phyloP scores from a whole-genome alignment of 345 rosid genomes.

The Pelargonium nanum region DNA sequence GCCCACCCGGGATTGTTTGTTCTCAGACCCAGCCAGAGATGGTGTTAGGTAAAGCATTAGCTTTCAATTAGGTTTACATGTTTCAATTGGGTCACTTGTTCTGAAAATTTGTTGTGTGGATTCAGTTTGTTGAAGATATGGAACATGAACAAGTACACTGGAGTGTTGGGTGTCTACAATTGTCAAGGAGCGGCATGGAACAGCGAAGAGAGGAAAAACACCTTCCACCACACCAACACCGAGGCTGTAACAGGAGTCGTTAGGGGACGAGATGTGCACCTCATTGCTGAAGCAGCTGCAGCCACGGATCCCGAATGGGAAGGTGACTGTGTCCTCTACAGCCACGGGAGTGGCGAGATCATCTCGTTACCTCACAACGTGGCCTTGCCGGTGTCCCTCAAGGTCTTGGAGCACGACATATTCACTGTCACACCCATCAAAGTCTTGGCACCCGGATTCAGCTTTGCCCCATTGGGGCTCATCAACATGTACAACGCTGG shows the following conservation, averaged over 20 bases:
- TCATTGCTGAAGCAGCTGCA: slow-evolving; percentile 73
- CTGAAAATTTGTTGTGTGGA: slow-evolving; percentile 6
- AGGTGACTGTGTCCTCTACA: slow-evolving; percentile 58
- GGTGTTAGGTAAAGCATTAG: slow-evolving; percentile 74
- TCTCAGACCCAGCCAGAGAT: slow-evolving; percentile 79
- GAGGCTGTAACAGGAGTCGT: slow-evolving; percentile 46
- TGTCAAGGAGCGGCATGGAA: slow-evolving; percentile 99
- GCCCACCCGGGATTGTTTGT: slow-evolving; percentile 79
- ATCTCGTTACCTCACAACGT: slow-evolving; percentile 44
- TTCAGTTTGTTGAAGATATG: slow-evolving; percentile 90
- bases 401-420: slow-evolving; percentile 54
- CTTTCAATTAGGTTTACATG: too few species aligned
- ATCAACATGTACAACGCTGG: slow-evolving; percentile 76
- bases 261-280: slow-evolving; percentile 66
- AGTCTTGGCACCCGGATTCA: slow-evolving; percentile 38
- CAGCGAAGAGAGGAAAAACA: slow-evolving; percentile 52
- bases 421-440: slow-evolving; percentile 58
- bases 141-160: slow-evolving; percentile 97
- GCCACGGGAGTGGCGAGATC: slow-evolving; percentile 41
- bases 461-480: slow-evolving; percentile 76
- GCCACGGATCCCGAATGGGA: slow-evolving; percentile 50
- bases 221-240: slow-evolving; percentile 47
- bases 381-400: slow-evolving; percentile 67
- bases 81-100: too few species aligned
- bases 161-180: slow-evolving; percentile 76